Evolutionary conservation across 73 alveolate species (phyloP).

Genomic region (Paramecium biaurelia): DNA sequence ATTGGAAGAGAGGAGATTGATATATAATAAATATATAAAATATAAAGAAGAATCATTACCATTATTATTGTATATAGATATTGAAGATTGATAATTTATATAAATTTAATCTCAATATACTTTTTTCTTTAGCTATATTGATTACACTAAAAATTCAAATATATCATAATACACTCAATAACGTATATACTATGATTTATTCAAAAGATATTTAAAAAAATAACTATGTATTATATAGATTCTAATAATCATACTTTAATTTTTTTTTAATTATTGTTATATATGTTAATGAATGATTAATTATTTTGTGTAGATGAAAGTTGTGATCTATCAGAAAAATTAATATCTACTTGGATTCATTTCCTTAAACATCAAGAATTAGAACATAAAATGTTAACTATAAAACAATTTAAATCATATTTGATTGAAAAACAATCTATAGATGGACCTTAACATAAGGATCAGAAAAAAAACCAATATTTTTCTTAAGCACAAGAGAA

Average conservation of each 20-base stretch:
- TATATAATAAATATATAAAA: not conserved
- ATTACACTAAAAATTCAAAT: no score
- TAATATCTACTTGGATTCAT: not conserved
- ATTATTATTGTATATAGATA: not conserved
- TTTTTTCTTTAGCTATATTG: no score
- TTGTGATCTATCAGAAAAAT: not conserved
- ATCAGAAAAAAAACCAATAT: not conserved
- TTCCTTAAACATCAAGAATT: not conserved
- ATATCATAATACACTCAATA: no score
- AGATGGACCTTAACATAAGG: not conserved
- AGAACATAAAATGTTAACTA: not conserved
- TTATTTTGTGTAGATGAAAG: not conserved
- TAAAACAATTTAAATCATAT: not conserved
- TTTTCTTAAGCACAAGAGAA: not conserved
- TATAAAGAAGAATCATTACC: not conserved
- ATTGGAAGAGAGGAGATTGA: constrained; percentile 45
- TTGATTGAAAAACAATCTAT: not conserved
- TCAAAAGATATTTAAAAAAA: no score
- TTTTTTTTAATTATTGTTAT: not conserved
- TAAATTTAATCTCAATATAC: no score
- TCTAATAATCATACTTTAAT: not conserved
- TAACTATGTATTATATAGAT: not conserved
- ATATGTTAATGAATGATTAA: not conserved
- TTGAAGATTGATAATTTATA: no score
- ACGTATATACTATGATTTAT: not conserved